These are phyloP conservation scores for Hansfordia pulvinata DNA, from an alignment of 2,329 filamentous ascomycete species.

Conservation along the genomic window DNA sequence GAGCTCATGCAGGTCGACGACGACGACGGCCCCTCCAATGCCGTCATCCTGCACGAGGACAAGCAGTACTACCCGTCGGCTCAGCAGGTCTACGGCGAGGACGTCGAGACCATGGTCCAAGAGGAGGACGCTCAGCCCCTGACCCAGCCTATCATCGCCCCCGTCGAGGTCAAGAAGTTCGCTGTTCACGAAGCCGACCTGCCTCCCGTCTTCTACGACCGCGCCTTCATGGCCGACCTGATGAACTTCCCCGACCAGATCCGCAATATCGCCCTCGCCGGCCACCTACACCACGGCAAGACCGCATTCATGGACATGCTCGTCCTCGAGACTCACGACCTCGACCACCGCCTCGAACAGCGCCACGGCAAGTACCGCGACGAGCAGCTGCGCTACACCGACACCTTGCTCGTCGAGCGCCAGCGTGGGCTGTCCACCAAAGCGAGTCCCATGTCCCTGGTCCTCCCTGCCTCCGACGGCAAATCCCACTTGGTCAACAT, in stretches of 20 bases:
- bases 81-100: constrained; percentile 83
- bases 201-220: constrained; percentile 75
- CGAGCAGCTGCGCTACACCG: constrained; percentile 88
- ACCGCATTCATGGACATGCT: constrained; percentile 98
- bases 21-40: constrained; percentile 82
- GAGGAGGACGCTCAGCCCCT: constrained; percentile 95
- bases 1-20: constrained; percentile 95
- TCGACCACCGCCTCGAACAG: constrained; percentile 65
- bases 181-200: constrained; percentile 84
- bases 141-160: constrained; percentile 83
- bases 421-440: constrained; percentile 88
- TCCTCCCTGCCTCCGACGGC: constrained; percentile 74
- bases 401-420: constrained; percentile 78
- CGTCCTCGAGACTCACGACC: constrained; percentile 86
- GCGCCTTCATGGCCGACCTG: constrained; percentile 86
- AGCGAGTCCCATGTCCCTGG: constrained; percentile 83
- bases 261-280: constrained; percentile 81
- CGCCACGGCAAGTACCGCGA: constrained; percentile 70
- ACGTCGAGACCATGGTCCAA: constrained; percentile 90
- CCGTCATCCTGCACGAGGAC: constrained; percentile 95
- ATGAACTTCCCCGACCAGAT: constrained; percentile 95
- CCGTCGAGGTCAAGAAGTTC: constrained; percentile 91
- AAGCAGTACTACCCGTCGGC: constrained; percentile 99
- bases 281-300: constrained; percentile 94
- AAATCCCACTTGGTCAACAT: constrained; percentile 95